Conservation (phyloP, 257 asterid species). For the Eustoma russellianum region DNA sequence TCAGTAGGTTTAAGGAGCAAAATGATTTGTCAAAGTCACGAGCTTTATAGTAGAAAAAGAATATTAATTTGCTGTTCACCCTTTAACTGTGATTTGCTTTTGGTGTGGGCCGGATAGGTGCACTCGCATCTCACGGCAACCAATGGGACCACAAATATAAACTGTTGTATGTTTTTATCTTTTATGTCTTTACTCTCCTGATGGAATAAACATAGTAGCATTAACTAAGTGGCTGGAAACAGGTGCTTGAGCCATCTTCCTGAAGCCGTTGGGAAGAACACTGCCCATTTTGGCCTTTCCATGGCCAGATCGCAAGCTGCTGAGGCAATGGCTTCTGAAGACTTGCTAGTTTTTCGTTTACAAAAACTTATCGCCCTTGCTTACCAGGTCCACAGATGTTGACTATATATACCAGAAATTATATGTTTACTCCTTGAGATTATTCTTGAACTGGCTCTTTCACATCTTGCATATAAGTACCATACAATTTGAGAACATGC, state of each 20-base stretch:
- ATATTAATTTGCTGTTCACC: too few relatives aligned
- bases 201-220: conserved; percentile 7
- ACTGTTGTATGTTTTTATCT: too few relatives aligned
- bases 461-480: conserved; percentile 73
- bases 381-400: conserved; percentile 67
- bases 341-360: conserved; percentile 88
- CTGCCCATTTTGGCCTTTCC: conserved; percentile 82
- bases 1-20: too few relatives aligned
- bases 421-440: neutral
- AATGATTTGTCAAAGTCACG: too few relatives aligned
- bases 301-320: conserved; percentile 54
- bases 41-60: too few relatives aligned
- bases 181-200: conserved; percentile 1
- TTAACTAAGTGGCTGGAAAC: conserved; percentile 18
- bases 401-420: conserved; percentile 3
- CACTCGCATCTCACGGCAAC: too few relatives aligned
- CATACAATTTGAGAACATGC: conserved; percentile 92
- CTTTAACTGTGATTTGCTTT: too few relatives aligned
- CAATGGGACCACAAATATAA: too few relatives aligned
- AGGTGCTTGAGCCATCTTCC: conserved; percentile 98
- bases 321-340: conserved; percentile 41
- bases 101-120: too few relatives aligned
- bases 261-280: conserved; percentile 80
- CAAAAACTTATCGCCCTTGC: conserved; percentile 97
- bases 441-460: conserved; percentile 3